Evolutionary conservation across 305 asterid genomes (phyloP).

Genomic region (Rubia tinctorum): DNA sequence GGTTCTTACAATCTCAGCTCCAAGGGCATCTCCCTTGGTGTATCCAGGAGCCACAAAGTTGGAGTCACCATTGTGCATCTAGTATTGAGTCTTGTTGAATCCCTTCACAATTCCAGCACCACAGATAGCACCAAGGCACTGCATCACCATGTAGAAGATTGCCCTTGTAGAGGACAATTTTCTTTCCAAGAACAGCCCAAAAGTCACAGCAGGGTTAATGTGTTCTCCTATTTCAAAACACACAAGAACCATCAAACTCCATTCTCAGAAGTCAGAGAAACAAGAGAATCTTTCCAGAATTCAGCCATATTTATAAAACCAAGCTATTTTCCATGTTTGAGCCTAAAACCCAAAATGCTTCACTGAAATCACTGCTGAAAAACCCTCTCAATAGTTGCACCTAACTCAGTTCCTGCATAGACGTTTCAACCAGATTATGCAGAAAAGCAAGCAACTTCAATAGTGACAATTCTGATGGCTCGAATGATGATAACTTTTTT

Average conservation of each 20-base stretch:
- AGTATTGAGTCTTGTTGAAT: slow-evolving; percentile 48
- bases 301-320: not conserved
- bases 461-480: not conserved
- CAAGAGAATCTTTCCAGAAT: not conserved
- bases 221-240: slow-evolving; percentile 63
- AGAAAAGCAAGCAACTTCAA: not conserved
- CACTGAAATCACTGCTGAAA: not conserved
- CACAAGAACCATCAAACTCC: not conserved
- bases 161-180: slow-evolving; percentile 71
- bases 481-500: not conserved
- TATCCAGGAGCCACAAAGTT: slow-evolving; percentile 61
- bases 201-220: slow-evolving; percentile 80
- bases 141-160: slow-evolving; percentile 75
- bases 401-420: not conserved
- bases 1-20: slow-evolving; percentile 78
- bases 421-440: too few relatives aligned
- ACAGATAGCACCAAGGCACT: slow-evolving; percentile 81
- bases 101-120: slow-evolving; percentile 96
- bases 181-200: slow-evolving; percentile 70
- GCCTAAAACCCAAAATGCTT: not conserved
- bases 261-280: not conserved
- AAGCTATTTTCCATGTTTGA: not conserved
- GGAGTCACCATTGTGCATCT: slow-evolving; percentile 52
- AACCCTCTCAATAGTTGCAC: not conserved
- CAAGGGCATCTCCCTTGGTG: slow-evolving; percentile 77